A percentile compares a stretch with the other conserved stretches of the same genome.
These are phyloP conservation scores for Liquidambar formosana DNA, from an alignment of 164 flowering plant species.

Conservation along the genomic window DNA sequence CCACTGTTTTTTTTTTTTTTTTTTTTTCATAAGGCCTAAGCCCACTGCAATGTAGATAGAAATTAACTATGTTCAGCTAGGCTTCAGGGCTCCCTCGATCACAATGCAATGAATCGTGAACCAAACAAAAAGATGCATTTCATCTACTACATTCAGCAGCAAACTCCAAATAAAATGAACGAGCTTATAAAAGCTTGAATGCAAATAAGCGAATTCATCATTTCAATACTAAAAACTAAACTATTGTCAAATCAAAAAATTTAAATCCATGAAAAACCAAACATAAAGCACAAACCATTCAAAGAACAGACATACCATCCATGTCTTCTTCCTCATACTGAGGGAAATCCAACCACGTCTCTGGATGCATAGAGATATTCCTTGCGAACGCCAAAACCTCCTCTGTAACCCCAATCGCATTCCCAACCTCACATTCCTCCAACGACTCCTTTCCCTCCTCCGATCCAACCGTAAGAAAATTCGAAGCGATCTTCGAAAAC, in stretches of 20 bases:
- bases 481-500: conserved; percentile 47
- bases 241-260: neutral
- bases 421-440: conserved; percentile 29
- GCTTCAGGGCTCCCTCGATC: too few relatives aligned
- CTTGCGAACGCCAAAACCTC: conserved; percentile 85
- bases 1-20: too few relatives aligned
- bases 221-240: neutral
- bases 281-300: neutral
- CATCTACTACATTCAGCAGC: neutral
- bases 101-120: too few relatives aligned
- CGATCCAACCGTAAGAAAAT: conserved; percentile 35
- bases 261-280: conserved; percentile 2
- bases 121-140: neutral
- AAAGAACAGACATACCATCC: conserved; percentile 54
- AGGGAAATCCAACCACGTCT: conserved; percentile 98
- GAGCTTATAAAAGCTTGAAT: neutral
- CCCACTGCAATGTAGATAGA: neutral
- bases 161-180: neutral
- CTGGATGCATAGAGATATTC: conserved; percentile 92
- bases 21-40: too few relatives aligned
- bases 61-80: neutral
- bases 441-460: conserved; percentile 20
- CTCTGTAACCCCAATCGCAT: conserved; percentile 70
- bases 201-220: neutral
- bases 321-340: conserved; percentile 80